A percentile compares a stretch with the other conserved stretches of the same genome.
Evolutionary conservation across 805 yeast species (phyloP).

Genomic region (Myxozyma monticola): DNA sequence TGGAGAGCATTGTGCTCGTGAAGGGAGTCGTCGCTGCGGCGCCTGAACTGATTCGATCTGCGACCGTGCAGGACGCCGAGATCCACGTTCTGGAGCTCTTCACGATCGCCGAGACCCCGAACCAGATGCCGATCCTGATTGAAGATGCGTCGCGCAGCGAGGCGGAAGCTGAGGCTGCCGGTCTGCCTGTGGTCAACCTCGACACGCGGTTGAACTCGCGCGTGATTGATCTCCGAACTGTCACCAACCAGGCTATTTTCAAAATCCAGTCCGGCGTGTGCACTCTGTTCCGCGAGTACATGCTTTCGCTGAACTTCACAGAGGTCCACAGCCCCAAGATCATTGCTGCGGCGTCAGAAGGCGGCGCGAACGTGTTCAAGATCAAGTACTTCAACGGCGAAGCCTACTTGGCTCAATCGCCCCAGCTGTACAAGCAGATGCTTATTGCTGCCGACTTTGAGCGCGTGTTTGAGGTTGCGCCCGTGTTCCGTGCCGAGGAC

Average conservation of each 20-base stretch:
- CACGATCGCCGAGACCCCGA: slow-evolving; percentile 84
- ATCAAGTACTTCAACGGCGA: slow-evolving; percentile 87
- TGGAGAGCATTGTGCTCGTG: slow-evolving; percentile 90
- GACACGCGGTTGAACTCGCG: slow-evolving; percentile 95
- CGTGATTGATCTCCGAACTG: slow-evolving; percentile 94
- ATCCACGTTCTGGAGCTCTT: slow-evolving; percentile 70
- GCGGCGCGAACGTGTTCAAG: slow-evolving; percentile 96
- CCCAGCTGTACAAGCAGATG: slow-evolving; percentile 97
- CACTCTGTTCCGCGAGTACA: slow-evolving; percentile 83
- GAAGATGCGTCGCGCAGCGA: slow-evolving; percentile 97
- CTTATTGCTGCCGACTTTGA: slow-evolving; percentile 97
- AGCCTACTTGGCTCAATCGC: slow-evolving; percentile 96
- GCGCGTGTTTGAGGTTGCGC: slow-evolving; percentile 92
- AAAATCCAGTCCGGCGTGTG: slow-evolving; percentile 89
- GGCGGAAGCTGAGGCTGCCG: slow-evolving; percentile 78
- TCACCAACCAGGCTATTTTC: slow-evolving; percentile 96
- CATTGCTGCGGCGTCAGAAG: slow-evolving; percentile 94
- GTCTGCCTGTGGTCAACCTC: slow-evolving; percentile 88
- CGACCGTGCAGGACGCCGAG: slow-evolving; percentile 90
- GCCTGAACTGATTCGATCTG: slow-evolving; percentile 82
- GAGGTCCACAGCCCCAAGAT: slow-evolving; percentile 97
- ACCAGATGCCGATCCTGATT: slow-evolving; percentile 86
- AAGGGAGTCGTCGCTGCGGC: slow-evolving; percentile 82
- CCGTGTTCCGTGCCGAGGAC: slow-evolving; percentile 98
- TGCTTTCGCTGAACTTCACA: slow-evolving; percentile 63